Conservation (phyloP, 768 basidiomycete species). For the Mycena leptocephala region DNA sequence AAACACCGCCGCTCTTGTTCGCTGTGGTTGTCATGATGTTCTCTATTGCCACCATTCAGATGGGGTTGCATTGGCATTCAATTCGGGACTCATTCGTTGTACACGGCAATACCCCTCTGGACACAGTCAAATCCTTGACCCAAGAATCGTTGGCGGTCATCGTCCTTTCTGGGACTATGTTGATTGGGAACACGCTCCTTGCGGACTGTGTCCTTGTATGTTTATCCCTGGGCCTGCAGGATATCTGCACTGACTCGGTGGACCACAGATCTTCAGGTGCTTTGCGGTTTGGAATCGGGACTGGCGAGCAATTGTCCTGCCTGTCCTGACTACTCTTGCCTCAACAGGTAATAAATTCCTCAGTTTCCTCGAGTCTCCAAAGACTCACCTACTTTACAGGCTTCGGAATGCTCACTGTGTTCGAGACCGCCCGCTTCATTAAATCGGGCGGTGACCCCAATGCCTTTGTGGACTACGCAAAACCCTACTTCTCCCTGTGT, state of each 20-base stretch:
- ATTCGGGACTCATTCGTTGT: neutral
- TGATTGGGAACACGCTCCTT: neutral
- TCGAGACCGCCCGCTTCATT: neutral
- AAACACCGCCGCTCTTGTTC: neutral
- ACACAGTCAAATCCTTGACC: neutral
- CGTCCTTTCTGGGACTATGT: neutral
- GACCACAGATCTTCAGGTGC: neutral
- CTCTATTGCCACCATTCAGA: neutral
- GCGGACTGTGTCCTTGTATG: neutral
- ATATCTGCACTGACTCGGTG: neutral
- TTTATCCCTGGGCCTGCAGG: neutral
- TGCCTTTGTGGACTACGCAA: neutral
- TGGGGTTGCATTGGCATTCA: neutral
- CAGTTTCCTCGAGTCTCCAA: neutral
- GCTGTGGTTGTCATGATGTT: neutral
- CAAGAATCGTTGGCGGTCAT: neutral
- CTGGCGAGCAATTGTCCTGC: constrained; percentile 1
- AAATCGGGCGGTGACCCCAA: neutral
- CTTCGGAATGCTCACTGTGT: neutral
- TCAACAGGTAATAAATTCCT: neutral
- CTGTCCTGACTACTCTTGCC: neutral
- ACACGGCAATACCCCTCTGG: neutral
- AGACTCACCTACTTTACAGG: neutral
- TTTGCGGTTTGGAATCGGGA: neutral
- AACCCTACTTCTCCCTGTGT: neutral